These are phyloP conservation scores for Daedaleopsis sinensis DNA, from an alignment of 768 basidiomycete genomes.

Conservation along the genomic window DNA sequence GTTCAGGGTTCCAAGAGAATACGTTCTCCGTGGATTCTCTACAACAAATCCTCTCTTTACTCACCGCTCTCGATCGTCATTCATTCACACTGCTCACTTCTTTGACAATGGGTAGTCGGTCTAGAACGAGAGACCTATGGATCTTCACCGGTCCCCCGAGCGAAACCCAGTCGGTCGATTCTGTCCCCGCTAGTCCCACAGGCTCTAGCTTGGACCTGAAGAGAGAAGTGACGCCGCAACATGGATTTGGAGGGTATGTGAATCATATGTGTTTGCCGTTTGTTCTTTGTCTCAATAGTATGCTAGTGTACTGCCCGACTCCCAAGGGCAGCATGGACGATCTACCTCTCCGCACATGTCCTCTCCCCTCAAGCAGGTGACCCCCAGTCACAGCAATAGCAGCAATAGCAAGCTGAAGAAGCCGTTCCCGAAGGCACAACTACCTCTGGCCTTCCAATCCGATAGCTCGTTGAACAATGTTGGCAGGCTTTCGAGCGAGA, in stretches of 20 bases:
- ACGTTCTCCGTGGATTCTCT: slow-evolving; percentile 76
- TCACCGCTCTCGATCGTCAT: slow-evolving; percentile 67
- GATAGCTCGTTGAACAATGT: slow-evolving; percentile 12
- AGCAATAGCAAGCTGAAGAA: slow-evolving; percentile 46
- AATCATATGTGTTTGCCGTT: not conserved
- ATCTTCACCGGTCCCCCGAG: slow-evolving; percentile 60
- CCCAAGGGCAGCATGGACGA: not conserved
- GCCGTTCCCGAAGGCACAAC: slow-evolving; percentile 62
- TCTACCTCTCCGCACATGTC: slow-evolving; percentile 17
- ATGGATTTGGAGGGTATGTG: slow-evolving; percentile 9
- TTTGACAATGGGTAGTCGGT: slow-evolving; percentile 69
- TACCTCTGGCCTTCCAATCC: slow-evolving; percentile 56
- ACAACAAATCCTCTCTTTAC: slow-evolving; percentile 66
- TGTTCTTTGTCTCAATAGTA: too few relatives aligned
- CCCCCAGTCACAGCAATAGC: slow-evolving; percentile 23
- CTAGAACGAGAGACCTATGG: slow-evolving; percentile 78
- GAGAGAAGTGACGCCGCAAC: slow-evolving; percentile 10
- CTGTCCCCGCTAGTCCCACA: slow-evolving; percentile 36
- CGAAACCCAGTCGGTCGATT: slow-evolving; percentile 36
- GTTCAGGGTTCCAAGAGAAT: slow-evolving; percentile 76
- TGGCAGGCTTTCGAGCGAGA: slow-evolving; percentile 15
- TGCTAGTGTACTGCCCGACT: slow-evolving; percentile 4
- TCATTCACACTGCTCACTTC: slow-evolving; percentile 72
- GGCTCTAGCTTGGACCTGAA: slow-evolving; percentile 40
- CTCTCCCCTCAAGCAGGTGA: slow-evolving; percentile 26